Percentiles rank a stretch among this genome's conserved stretches.
Evolutionary conservation across 495 filamentous ascomycete genomes (phyloP).

Genomic region (Astrothelium subdiscretum): DNA sequence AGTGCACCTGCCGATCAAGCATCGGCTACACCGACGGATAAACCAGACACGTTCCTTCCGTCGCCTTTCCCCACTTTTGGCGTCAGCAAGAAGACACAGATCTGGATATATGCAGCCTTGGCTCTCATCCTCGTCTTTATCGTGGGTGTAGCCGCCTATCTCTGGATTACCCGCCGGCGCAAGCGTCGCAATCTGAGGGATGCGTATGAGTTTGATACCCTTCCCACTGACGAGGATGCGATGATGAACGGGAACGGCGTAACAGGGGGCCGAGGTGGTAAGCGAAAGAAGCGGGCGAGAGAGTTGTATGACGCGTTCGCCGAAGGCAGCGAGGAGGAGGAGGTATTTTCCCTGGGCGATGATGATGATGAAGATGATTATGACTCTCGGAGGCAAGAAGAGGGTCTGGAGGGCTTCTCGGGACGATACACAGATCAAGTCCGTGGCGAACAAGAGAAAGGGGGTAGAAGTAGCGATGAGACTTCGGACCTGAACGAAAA

Average conservation of each 20-base stretch:
- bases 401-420: not conserved
- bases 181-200: slow-evolving; percentile 63
- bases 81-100: slow-evolving; percentile 74
- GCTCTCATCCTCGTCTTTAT: slow-evolving; percentile 80
- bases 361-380: slow-evolving; percentile 4
- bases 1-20: too few species aligned
- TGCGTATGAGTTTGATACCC: slow-evolving; percentile 89
- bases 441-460: too few species aligned
- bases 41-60: slow-evolving; percentile 52
- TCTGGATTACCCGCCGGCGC: slow-evolving; percentile 64
- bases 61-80: slow-evolving; percentile 95
- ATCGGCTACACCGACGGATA: not conserved
- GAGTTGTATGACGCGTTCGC: slow-evolving; percentile 94
- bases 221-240: slow-evolving; percentile 62
- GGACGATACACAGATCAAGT: not conserved
- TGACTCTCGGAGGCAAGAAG: not conserved
- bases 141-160: slow-evolving; percentile 63
- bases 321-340: slow-evolving; percentile 55
- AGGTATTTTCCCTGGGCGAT: slow-evolving; percentile 4
- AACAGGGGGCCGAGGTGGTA: slow-evolving; percentile 18
- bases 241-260: slow-evolving; percentile 12
- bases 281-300: slow-evolving; percentile 50
- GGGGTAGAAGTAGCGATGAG: not conserved
- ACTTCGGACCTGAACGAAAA: not conserved
- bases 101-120: slow-evolving; percentile 88